Evolutionary conservation across 2,329 filamentous ascomycete species (phyloP).

Genomic region (Penicillium nordicum): DNA sequence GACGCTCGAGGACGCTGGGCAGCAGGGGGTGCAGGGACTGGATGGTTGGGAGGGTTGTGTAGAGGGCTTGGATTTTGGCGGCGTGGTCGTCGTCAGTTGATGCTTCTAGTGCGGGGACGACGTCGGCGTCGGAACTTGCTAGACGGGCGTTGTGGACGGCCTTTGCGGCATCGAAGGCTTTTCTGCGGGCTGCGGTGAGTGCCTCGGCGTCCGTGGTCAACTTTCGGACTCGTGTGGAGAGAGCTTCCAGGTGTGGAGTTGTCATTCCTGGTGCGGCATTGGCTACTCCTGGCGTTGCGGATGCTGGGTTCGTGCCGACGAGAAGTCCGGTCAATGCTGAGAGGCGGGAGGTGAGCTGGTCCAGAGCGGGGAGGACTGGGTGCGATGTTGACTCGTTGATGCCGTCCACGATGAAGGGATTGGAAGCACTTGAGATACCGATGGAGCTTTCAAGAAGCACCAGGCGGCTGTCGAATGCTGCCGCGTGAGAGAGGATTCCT

Average conservation of each 20-base stretch:
- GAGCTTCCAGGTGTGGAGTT: conserved; percentile 43
- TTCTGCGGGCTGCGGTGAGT: conserved; percentile 42
- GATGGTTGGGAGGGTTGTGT: conserved; percentile 82
- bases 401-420: conserved; percentile 48
- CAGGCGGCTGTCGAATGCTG: conserved; percentile 82
- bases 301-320: conserved; percentile 33
- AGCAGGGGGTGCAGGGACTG: conserved; percentile 81
- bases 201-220: conserved; percentile 46
- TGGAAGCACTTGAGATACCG: conserved; percentile 68
- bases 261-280: conserved; percentile 29
- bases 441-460: conserved; percentile 74
- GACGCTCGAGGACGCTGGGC: conserved; percentile 76
- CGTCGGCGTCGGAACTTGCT: conserved; percentile 30
- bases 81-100: conserved; percentile 65
- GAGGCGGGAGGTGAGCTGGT: conserved; percentile 76
- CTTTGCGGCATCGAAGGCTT: conserved; percentile 42
- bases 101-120: conserved; percentile 24
- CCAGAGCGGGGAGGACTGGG: conserved; percentile 78
- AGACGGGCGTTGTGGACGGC: conserved; percentile 40
- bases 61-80: conserved; percentile 86
- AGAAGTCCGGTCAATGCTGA: conserved; percentile 60
- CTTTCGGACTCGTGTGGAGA: conserved; percentile 43
- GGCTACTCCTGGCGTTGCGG: conserved; percentile 18
- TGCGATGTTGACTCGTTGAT: conserved; percentile 52
- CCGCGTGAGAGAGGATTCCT: conserved; percentile 68